A percentile compares a stretch with the other conserved stretches of the same genome.
These are phyloP conservation scores for Yamadazyma sp. DNA, from an alignment of 805 yeast species.

Conservation along the genomic window DNA sequence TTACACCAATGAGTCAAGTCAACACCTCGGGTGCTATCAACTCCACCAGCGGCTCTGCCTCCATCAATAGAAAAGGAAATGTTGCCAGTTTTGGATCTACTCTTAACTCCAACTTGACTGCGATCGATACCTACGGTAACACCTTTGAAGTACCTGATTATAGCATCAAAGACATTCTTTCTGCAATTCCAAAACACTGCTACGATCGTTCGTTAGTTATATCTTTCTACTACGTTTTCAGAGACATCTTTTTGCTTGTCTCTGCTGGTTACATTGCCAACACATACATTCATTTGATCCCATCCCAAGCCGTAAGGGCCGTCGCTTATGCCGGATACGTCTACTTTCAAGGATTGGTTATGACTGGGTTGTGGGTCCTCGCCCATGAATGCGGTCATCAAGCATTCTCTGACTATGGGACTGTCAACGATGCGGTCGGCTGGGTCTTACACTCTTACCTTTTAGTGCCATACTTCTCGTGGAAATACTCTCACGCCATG, in stretches of 20 bases:
- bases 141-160: slow-evolving; percentile 72
- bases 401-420: slow-evolving; percentile 72
- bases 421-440: slow-evolving; percentile 76
- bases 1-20: slow-evolving; percentile 7
- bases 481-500: slow-evolving; percentile 82
- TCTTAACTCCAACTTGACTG: slow-evolving; percentile 28
- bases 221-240: slow-evolving; percentile 63
- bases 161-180: slow-evolving; percentile 71
- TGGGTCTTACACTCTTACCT: slow-evolving; percentile 80
- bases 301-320: slow-evolving; percentile 45
- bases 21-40: slow-evolving; percentile 13
- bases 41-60: slow-evolving; percentile 16
- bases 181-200: slow-evolving; percentile 72
- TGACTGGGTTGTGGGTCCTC: slow-evolving; percentile 74
- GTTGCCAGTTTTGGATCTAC: slow-evolving; percentile 33
- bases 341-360: slow-evolving; percentile 11
- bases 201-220: slow-evolving; percentile 58
- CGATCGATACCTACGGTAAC: slow-evolving; percentile 62
- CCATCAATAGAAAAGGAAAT: slow-evolving; percentile 37
- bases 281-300: slow-evolving; percentile 52
- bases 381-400: slow-evolving; percentile 94
- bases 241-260: slow-evolving; percentile 53
- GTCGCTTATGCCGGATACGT: slow-evolving; percentile 28
- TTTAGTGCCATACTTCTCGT: slow-evolving; percentile 82
- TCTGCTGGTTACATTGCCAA: slow-evolving; percentile 54